phyloP scores from a whole-genome alignment of 306 rosid genomes.

The Nissolia schottii region DNA sequence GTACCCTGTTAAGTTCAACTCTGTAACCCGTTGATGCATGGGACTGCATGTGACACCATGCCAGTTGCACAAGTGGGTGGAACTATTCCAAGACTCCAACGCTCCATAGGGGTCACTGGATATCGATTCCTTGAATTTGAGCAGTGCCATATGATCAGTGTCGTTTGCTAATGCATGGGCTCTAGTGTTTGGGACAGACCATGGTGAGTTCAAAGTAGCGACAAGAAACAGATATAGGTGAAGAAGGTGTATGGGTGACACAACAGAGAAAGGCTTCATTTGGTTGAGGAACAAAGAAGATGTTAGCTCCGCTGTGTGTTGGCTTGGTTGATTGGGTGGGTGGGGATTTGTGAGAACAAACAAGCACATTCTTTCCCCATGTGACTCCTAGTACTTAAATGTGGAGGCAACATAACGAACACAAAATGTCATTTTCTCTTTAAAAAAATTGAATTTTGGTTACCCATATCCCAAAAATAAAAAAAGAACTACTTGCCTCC shows the following conservation, averaged over 20 bases:
- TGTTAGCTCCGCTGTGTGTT: too few species aligned
- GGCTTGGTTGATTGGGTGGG: too few species aligned
- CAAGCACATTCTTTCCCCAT: too few species aligned
- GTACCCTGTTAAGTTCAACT: neutral
- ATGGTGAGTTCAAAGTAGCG: neutral
- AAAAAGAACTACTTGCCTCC: too few species aligned
- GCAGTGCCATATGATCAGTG: conserved; percentile 10
- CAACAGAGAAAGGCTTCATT: neutral
- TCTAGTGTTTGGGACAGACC: too few species aligned
- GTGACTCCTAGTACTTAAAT: too few species aligned
- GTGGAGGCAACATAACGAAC: too few species aligned
- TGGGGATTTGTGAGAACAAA: too few species aligned
- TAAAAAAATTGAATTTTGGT: too few species aligned
- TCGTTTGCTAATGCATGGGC: neutral
- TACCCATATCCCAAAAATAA: too few species aligned
- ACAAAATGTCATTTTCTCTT: too few species aligned
- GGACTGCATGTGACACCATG: conserved; percentile 27
- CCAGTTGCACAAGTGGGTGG: conserved; percentile 35
- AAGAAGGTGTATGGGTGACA: neutral
- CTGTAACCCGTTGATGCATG: conserved; percentile 19
- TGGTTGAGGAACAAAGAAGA: too few species aligned
- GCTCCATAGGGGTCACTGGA: neutral
- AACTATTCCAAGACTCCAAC: conserved; percentile 32
- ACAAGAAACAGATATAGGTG: neutral
- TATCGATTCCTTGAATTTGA: conserved; percentile 26